Base-by-base conservation (phyloP, 1,139 yeast genomes). In the Casaregolazyma lundiana region DNA sequence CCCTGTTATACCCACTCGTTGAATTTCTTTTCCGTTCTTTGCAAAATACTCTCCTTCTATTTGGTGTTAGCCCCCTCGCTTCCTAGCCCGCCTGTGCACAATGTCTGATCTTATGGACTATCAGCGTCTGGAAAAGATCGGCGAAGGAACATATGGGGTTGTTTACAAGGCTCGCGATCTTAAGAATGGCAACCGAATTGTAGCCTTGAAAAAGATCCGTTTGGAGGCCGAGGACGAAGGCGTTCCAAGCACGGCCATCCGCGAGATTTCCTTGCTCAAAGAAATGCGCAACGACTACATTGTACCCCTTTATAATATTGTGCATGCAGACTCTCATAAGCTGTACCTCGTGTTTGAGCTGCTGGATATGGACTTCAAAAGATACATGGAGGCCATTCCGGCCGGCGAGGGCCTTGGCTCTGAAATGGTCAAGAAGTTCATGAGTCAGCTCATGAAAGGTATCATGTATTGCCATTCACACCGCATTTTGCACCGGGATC, bases 151-250 rank as follows among this genome's bases (percentile, higher is more conserved):
- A 3, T 92, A 92, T 64, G 99, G 98, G 54, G 98, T 92, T 47
- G 99, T 92, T 20, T 94, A 92, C 70, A 92, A 92, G 67, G 98
- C 98, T 2, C 73, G 88, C 40, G 97, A 92, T 64, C 78, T 85
- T 48, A 82, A 83, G 55, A 90, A 92, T 67, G 86, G 87, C 60
- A 89, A 90, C 70, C 74, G 97, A 46, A 78, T 90, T 21, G 98
- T 92, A 40, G 99, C 99, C 0, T 72, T 94, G 58, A 92, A 92
- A 67, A 92, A 92, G 69, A 92, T 92, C 66, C 78, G 98, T 50
- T 73, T 94, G 48, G 99, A 94, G 64, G 88, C 95, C 40, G 98
- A 94, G 67, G 97, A 90, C 67, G 98, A 92, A 68, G 99, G 99
- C 37, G 97, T 92, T 30, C 98, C 98, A 4, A 87, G 96, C 16